phyloP scores from a whole-genome alignment of 2,329 filamentous ascomycete species.

The Dactylonectria macrodidyma region DNA sequence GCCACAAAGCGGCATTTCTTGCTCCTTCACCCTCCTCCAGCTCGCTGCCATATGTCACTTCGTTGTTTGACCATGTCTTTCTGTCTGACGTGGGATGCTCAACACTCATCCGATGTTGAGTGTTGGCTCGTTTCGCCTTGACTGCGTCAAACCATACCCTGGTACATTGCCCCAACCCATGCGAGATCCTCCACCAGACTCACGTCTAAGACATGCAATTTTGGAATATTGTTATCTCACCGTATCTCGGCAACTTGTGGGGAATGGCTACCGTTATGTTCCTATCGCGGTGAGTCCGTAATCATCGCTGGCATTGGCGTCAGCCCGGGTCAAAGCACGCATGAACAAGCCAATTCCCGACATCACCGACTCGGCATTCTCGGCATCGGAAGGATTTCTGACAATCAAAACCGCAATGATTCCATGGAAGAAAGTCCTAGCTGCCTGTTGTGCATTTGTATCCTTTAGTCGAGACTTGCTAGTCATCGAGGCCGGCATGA shows the following conservation, averaged over 20 bases:
- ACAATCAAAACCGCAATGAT: neutral
- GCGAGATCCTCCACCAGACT: slow-evolving; percentile 24
- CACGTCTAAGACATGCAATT: slow-evolving; percentile 20
- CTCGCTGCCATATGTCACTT: slow-evolving; percentile 14
- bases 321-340: neutral
- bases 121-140: slow-evolving; percentile 33
- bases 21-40: neutral
- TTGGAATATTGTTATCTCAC: no score
- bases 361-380: neutral
- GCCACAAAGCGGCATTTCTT: neutral
- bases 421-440: neutral
- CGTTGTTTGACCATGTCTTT: slow-evolving; percentile 26
- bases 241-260: no score
- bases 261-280: no score
- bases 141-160: slow-evolving; percentile 16
- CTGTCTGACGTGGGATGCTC: slow-evolving; percentile 38
- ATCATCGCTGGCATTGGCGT: no score
- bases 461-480: no score
- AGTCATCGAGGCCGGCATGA: no score
- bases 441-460: neutral
- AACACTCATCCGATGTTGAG: slow-evolving; percentile 21
- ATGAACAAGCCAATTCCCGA: slow-evolving; percentile 8
- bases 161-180: slow-evolving; percentile 14
- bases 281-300: no score
- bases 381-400: neutral